phyloP scores from a whole-genome alignment of 768 basidiomycete genomes.

The Tulasnella sp. region DNA sequence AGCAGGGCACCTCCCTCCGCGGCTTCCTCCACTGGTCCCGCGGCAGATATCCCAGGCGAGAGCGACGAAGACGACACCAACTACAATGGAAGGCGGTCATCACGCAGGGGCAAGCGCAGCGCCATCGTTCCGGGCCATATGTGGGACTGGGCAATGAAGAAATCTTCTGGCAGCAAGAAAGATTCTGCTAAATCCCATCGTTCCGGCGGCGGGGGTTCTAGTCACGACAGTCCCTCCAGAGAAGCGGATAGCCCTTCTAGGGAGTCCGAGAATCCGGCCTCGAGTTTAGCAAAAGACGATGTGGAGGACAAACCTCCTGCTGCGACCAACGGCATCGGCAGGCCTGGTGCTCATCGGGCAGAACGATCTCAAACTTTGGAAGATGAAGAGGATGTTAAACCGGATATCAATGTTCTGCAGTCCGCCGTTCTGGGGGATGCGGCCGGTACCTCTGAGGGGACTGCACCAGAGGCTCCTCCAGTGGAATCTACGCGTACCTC shows the following conservation, averaged over 20 bases:
- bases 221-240: background rate
- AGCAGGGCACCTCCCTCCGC: conserved; percentile 9
- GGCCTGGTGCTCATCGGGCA: background rate
- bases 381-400: conserved; percentile 14
- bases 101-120: conserved; percentile 30
- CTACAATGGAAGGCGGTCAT: background rate
- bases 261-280: background rate
- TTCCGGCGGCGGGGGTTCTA: background rate
- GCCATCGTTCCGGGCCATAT: conserved; percentile 66
- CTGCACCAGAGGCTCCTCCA: background rate
- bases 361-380: background rate
- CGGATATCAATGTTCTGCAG: background rate
- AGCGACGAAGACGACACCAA: conserved; percentile 6
- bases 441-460: background rate
- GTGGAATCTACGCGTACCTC: background rate
- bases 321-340: background rate
- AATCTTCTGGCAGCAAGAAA: conserved; percentile 36
- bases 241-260: background rate
- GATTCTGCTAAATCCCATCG: conserved; percentile 8
- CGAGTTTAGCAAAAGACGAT: background rate
- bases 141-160: conserved; percentile 74
- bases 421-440: background rate
- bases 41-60: background rate
- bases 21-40: background rate
- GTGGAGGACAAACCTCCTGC: conserved; percentile 1